Evolutionary conservation across 139 green algal species (phyloP), one percentile per base, ranked within the genome.

Genomic region (Astrephomene gubernaculifera): DNA sequence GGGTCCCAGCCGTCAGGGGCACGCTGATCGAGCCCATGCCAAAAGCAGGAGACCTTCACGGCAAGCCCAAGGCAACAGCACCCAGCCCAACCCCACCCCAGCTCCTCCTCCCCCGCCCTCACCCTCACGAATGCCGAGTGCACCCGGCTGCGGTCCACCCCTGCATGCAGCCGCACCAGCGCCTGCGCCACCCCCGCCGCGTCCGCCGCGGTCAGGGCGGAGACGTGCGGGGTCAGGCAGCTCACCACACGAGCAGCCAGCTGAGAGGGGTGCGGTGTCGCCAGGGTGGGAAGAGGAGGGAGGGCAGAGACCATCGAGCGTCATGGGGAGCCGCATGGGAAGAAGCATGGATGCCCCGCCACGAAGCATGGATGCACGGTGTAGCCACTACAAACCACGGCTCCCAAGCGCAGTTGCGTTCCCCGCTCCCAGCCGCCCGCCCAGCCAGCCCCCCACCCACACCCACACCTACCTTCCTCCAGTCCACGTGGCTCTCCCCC

Each of bases 111-210:
- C 22, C 65, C 35, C 65, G 35, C 19, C 33, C 65, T 35, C 65
- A 72, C 21, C 65, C 65, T 33, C 65, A 44, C 65, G 35, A 72
- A 35, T 25, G 65, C 65, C 22, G 33, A 21, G 36, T 33, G 44
- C 4, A 72, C 65, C 19, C 65, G 65, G 65, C 65, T 49, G 10
- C 35, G 35, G 65, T 72, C 65, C 65, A 72, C 35, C 35, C 65
- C 45, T 35, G 19, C 36, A 7, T 49, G 35, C 65, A 72, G 10
- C 2, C 65, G 65, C 1, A 21, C 65, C 35, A 45, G 31, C 31
- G 45, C 65, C 65, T 72, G 65, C 65, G 54, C 54, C 54, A 65
- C 10, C 54, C n/a, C n/a, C n/a, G n/a, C n/a, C n/a, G n/a, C n/a
- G n/a, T n/a, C n/a, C n/a, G n/a, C n/a, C n/a, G n/a, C n/a, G n/a